Evolutionary conservation across 2,329 filamentous ascomycete genomes (phyloP), one percentile per base, ranked within the genome.

Genomic region (Tolypocladium amazonense): DNA sequence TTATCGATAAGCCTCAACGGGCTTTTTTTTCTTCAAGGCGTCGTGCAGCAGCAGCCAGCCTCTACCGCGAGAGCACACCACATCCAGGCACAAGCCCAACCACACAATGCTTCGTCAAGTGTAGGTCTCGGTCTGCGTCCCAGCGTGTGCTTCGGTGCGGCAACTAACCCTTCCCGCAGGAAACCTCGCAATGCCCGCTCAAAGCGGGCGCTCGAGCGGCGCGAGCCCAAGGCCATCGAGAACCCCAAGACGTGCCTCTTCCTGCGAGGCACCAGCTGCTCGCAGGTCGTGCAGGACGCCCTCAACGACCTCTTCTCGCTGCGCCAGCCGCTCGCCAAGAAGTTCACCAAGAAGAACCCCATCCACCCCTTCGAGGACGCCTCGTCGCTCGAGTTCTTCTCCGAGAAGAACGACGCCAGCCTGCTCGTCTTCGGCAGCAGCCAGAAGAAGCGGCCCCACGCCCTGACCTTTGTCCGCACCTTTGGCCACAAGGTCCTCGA

Each of bases 311-410:
- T 99, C 60, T 85, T 91, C 75, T 84, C 90, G 56, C 81, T 99
- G 70, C 92, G 93, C 68, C 87, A 89, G 69, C 92, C 92, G 2
- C 82, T 93, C 62, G 87, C 88, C 64, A 88, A 95, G 75, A 92
- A 92, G 66, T 96, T 99, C 79, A 90, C 86, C 76, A 99, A 97
- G 83, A 97, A 97, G 80, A 99, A 99, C 76, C 82, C 86, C 66
- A 88, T 96, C 68, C 92, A 94, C 75, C 94, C 94, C 2, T 99
- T 99, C 75, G 93, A 97, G 74, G 92, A 95, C 72, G 79, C 89
- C 64, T 81, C 88, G 35, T 93, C 89, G 58, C 83, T 97, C 65
- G 91, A 97, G 76, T 99, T 99, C 79, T 92, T 99, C 79, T 88
- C 88, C 63, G 87, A 92, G 72, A 99, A 97, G 80, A 99, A 99